Evolutionary conservation across 1,284 basidiomycete genomes (phyloP).

Genomic region (Farysia itapuensis): DNA sequence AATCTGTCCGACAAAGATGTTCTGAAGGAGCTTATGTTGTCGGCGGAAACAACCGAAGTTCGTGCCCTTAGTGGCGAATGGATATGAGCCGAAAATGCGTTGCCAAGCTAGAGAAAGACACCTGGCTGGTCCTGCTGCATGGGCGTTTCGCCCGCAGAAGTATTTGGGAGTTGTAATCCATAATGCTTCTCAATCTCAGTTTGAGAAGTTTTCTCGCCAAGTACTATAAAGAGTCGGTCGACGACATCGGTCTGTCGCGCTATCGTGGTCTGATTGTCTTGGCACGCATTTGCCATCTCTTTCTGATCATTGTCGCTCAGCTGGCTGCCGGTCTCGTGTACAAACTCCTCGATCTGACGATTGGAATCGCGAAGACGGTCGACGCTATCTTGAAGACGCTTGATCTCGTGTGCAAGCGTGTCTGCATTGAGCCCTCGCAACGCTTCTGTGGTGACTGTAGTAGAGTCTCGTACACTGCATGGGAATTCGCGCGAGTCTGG

Average conservation of each 20-base stretch:
- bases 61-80: conserved; percentile 38
- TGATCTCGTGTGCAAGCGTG: conserved; percentile 33
- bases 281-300: conserved; percentile 27
- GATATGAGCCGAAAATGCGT: conserved; percentile 12
- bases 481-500: conserved; percentile 24
- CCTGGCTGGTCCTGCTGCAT: conserved; percentile 29
- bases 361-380: conserved; percentile 19
- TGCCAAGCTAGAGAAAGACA: conserved; percentile 11
- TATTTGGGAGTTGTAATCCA: conserved; percentile 8
- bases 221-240: conserved; percentile 16
- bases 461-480: conserved; percentile 24
- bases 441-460: conserved; percentile 19
- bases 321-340: conserved; percentile 11
- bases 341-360: conserved; percentile 28
- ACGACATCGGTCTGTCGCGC: conserved; percentile 26
- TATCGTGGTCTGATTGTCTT: conserved; percentile 26
- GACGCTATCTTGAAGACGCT: conserved; percentile 25
- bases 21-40: conserved; percentile 27
- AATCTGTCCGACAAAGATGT: conserved; percentile 28
- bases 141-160: not conserved
- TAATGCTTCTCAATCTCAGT: conserved; percentile 11
- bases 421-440: conserved; percentile 24
- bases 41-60: conserved; percentile 16
- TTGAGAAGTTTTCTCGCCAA: conserved; percentile 19
- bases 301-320: conserved; percentile 13